A percentile compares a stretch with the other conserved stretches of the same genome.
Evolutionary conservation across 345 rosid genomes (phyloP).

Genomic region (Trapa incisa): DNA sequence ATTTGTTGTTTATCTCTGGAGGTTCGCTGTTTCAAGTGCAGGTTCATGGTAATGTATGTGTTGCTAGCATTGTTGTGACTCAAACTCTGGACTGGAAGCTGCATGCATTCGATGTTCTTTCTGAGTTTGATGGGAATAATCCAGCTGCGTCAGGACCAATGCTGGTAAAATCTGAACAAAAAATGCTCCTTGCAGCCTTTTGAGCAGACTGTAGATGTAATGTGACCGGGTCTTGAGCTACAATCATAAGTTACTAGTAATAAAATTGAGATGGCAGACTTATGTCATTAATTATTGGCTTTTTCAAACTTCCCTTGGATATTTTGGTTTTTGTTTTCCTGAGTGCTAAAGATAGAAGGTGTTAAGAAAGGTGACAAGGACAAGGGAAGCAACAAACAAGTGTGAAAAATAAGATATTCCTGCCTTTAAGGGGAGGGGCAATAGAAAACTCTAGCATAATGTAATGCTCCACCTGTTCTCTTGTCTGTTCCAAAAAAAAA

Average conservation of each 20-base stretch:
- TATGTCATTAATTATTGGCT: no score
- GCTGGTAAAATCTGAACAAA: constrained; percentile 51
- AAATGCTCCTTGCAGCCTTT: background rate
- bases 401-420: no score
- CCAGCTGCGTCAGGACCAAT: constrained; percentile 74
- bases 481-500: no score
- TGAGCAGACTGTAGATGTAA: background rate
- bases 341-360: no score
- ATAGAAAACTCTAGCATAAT: no score
- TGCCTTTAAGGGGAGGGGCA: no score
- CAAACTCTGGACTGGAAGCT: constrained; percentile 98
- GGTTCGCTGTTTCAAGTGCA: constrained; percentile 17
- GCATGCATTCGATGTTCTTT: constrained; percentile 93
- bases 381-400: no score
- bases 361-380: no score
- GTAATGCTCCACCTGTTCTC: no score
- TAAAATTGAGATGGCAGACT: background rate
- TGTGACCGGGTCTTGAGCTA: background rate
- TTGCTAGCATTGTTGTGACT: constrained; percentile 89
- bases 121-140: constrained; percentile 85
- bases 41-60: constrained; percentile 96
- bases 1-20: background rate
- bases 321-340: no score
- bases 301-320: no score
- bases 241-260: background rate